phyloP scores from a whole-genome alignment of 1,284 basidiomycete species.

The Irpex lacteus region DNA sequence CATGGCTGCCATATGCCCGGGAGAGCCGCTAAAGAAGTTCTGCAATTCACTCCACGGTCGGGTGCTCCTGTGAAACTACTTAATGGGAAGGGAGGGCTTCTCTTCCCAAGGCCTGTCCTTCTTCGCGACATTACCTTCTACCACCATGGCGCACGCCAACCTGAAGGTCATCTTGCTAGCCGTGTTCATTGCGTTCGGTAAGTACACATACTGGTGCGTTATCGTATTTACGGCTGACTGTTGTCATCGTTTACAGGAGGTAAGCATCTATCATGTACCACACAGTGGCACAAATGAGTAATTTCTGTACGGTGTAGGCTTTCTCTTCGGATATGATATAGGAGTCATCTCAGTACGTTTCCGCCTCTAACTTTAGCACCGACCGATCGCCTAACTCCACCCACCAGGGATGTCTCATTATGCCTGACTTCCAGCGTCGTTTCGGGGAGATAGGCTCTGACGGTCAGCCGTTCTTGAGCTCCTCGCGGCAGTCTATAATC shows the following conservation, averaged over 20 bases:
- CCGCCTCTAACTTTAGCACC: neutral
- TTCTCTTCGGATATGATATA: constrained; percentile 69
- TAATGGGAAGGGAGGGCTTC: neutral
- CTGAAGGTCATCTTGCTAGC: constrained; percentile 57
- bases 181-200: constrained; percentile 55
- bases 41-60: constrained; percentile 1
- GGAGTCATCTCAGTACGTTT: constrained; percentile 57
- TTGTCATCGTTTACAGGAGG: neutral
- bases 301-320: constrained; percentile 35
- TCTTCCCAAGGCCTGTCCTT: neutral
- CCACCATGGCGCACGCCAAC: constrained; percentile 45
- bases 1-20: neutral
- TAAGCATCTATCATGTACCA: neutral
- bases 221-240: neutral
- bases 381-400: neutral
- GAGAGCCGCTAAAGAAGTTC: neutral
- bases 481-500: constrained; percentile 70
- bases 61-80: neutral
- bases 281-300: constrained; percentile 5
- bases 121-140: neutral
- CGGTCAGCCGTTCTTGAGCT: constrained; percentile 53
- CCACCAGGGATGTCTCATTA: constrained; percentile 71
- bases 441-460: constrained; percentile 56
- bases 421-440: constrained; percentile 71
- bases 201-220: constrained; percentile 13